Conservation (phyloP, 441 rosid species). For the Jatropha multifida region DNA sequence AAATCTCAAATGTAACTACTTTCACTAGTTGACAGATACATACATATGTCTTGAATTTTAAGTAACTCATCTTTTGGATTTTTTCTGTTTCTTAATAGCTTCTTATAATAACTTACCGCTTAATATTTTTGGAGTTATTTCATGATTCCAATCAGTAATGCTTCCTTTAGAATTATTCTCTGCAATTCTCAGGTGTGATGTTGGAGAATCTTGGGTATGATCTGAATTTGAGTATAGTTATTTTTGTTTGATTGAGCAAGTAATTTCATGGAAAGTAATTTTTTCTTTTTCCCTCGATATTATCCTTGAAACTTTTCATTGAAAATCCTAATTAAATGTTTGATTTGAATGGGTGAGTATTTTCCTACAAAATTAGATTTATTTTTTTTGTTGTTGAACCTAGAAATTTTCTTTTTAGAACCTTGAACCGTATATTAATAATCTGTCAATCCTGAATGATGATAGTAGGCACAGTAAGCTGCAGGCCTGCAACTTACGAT, state of each 20-base stretch:
- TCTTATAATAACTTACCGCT: background rate
- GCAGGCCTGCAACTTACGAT: no score
- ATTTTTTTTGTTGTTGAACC: background rate
- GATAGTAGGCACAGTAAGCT: no score
- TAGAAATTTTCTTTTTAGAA: no score
- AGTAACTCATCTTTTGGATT: background rate
- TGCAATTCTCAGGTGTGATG: background rate
- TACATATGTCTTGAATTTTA: no score
- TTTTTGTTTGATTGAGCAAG: background rate
- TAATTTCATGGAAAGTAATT: background rate
- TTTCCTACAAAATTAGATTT: background rate
- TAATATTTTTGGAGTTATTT: no score
- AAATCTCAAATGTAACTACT: no score
- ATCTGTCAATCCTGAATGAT: no score
- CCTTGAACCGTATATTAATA: background rate
- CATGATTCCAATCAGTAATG: background rate
- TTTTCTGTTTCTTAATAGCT: background rate
- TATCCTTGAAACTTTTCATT: background rate
- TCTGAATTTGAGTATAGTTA: background rate
- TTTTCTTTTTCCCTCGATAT: background rate
- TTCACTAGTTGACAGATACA: no score
- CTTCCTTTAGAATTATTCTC: background rate
- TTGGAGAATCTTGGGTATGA: background rate
- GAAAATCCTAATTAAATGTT: background rate
- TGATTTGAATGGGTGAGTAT: background rate